Conservation (phyloP, 805 yeast genomes). For the Hanseniaspora taiwanica region DNA sequence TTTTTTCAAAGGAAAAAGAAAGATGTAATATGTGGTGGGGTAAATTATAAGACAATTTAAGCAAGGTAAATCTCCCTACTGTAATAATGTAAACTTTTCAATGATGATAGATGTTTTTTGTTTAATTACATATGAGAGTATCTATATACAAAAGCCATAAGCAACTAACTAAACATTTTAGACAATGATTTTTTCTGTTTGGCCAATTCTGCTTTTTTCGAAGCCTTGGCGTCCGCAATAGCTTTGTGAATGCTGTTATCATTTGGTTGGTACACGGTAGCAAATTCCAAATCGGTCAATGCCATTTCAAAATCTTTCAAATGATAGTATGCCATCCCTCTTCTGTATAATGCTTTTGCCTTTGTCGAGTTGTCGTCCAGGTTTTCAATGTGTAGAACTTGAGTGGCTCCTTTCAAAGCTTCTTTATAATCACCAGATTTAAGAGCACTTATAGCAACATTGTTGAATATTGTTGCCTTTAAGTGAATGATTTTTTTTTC, state of each 20-base stretch:
- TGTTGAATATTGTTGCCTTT: slow-evolving; percentile 53
- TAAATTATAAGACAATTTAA: no score
- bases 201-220: slow-evolving; percentile 40
- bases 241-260: slow-evolving; percentile 65
- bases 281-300: slow-evolving; percentile 48
- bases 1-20: no score
- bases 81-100: no score
- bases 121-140: no score
- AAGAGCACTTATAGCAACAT: slow-evolving; percentile 61
- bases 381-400: slow-evolving; percentile 47
- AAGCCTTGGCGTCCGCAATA: slow-evolving; percentile 41
- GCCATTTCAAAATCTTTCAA: slow-evolving; percentile 63
- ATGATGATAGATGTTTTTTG: no score
- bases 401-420: slow-evolving; percentile 46
- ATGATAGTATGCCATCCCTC: slow-evolving; percentile 59
- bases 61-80: no score
- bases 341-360: slow-evolving; percentile 79
- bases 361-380: slow-evolving; percentile 46
- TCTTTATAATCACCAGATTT: slow-evolving; percentile 44
- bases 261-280: slow-evolving; percentile 47
- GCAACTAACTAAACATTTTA: slow-evolving; percentile 42
- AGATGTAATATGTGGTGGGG: no score
- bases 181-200: slow-evolving; percentile 65
- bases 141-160: no score
- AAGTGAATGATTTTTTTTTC: slow-evolving; percentile 35